Conservation (phyloP, 2,329 filamentous ascomycete genomes). For the Thelonectria olida region DNA sequence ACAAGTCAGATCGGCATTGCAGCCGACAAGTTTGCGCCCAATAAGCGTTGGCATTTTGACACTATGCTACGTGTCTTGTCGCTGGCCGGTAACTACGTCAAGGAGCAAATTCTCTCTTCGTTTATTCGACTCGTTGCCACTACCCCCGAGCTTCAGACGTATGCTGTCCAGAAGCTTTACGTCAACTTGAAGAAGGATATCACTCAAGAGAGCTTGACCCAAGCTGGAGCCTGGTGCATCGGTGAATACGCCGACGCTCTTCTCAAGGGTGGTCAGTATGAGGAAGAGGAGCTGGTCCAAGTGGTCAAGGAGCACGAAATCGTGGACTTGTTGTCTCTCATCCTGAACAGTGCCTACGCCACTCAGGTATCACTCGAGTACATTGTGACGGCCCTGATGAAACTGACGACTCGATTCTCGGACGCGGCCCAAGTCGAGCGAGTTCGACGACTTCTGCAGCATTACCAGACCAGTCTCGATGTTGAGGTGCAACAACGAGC, state of each 20-base stretch:
- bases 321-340: slow-evolving; percentile 89
- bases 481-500: slow-evolving; percentile 96
- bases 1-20: slow-evolving; percentile 98
- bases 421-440: slow-evolving; percentile 89
- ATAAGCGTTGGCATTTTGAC: slow-evolving; percentile 98
- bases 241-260: slow-evolving; percentile 95
- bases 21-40: slow-evolving; percentile 93
- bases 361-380: slow-evolving; percentile 94
- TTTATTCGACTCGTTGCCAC: slow-evolving; percentile 96
- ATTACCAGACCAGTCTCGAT: slow-evolving; percentile 86
- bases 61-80: slow-evolving; percentile 96
- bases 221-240: slow-evolving; percentile 96
- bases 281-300: slow-evolving; percentile 88
- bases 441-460: slow-evolving; percentile 79
- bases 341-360: slow-evolving; percentile 93
- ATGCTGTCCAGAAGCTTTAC: slow-evolving; percentile 96
- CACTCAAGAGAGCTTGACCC: slow-evolving; percentile 92
- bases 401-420: slow-evolving; percentile 87
- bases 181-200: slow-evolving; percentile 93
- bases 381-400: slow-evolving; percentile 94
- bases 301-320: slow-evolving; percentile 88
- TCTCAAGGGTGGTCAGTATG: slow-evolving; percentile 88
- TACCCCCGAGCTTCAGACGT: slow-evolving; percentile 92
- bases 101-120: slow-evolving; percentile 96
- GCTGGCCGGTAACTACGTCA: slow-evolving; percentile 94